Evolutionary conservation across 2,329 filamentous ascomycete species (phyloP), one percentile per base, ranked within the genome.

Genomic region (Talaromyces amestolkiae): DNA sequence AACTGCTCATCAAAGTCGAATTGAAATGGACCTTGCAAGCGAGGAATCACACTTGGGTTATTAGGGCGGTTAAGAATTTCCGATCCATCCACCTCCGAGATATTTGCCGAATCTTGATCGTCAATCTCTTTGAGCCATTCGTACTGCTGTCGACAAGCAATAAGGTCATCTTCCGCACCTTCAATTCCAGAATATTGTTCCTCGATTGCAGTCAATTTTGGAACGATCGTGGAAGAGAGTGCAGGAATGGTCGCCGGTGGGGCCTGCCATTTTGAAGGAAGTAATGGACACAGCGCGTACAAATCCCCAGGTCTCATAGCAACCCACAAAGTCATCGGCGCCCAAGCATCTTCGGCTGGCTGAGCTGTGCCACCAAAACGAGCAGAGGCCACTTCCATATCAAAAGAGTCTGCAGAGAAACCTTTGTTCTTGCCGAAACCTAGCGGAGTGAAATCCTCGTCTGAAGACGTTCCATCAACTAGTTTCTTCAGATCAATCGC

Each of bases 241-340:
- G 92, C 93, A 2, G 93, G 91, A 15, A 97, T 87, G 37, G 95
- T 82, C 0, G 90, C 90, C 1, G 89, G 85, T 15, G 90, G 88
- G 27, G 90, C 88, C 27, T 91, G 87, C 93, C 94, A 98, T 71
- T 90, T 92, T 61, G 88, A 88, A 0, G 95, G 95, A 37, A 99
- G 82, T 47, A 99, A 83, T 1, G 95, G 95, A 74, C 93, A 97
- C 9, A 99, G 82, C 1, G 94, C 93, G 74, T 99, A 99, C 6
- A 98, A 86, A 73, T 97, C 93, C 3, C 95, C 95, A 66, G 92
- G 91, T 43, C 88, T 87, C 91, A 97, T 99, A n/a, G 93, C 93
- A 61, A 98, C 82, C 92, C 94, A 99, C 11, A 99, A 83, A 0
- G 95, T 98, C 91, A 97, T 97, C 10, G 93, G 88, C 8, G 93